A percentile compares a stretch with the other conserved stretches of the same genome.
Evolutionary conservation across 768 basidiomycete genomes (phyloP).

Genomic region (Collybia mongolica): DNA sequence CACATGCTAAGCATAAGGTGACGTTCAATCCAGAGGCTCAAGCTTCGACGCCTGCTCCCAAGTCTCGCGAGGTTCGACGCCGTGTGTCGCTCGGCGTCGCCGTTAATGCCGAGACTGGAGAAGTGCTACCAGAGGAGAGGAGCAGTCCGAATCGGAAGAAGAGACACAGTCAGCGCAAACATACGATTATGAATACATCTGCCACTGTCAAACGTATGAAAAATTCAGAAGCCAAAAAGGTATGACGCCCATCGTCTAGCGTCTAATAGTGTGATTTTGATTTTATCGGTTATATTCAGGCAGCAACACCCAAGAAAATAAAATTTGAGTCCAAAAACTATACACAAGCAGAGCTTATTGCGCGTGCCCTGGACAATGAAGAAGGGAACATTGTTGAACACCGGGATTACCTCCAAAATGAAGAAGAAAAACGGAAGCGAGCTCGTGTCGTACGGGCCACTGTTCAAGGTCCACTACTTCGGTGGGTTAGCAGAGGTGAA

Average conservation of each 20-base stretch:
- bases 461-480: conserved; percentile 64
- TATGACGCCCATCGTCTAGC: conserved; percentile 18
- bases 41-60: conserved; percentile 18
- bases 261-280: background rate
- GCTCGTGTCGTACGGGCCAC: conserved; percentile 60
- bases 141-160: conserved; percentile 22
- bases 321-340: conserved; percentile 50
- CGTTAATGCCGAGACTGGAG: conserved; percentile 61
- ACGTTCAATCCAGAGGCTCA: conserved; percentile 63
- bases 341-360: conserved; percentile 85
- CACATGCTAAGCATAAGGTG: conserved; percentile 62
- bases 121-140: conserved; percentile 39
- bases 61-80: conserved; percentile 36
- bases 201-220: conserved; percentile 66
- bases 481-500: conserved; percentile 71
- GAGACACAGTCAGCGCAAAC: conserved; percentile 62
- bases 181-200: conserved; percentile 71
- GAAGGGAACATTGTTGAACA: conserved; percentile 82
- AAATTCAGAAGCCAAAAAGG: conserved; percentile 63
- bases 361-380: conserved; percentile 81
- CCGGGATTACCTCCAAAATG: conserved; percentile 71
- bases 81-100: conserved; percentile 55
- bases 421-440: conserved; percentile 80
- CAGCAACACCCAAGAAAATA: conserved; percentile 60
- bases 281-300: conserved; percentile 29